Evolutionary conservation across 345 rosid genomes (phyloP).

Genomic region (Chamaenerion angustifolium): DNA sequence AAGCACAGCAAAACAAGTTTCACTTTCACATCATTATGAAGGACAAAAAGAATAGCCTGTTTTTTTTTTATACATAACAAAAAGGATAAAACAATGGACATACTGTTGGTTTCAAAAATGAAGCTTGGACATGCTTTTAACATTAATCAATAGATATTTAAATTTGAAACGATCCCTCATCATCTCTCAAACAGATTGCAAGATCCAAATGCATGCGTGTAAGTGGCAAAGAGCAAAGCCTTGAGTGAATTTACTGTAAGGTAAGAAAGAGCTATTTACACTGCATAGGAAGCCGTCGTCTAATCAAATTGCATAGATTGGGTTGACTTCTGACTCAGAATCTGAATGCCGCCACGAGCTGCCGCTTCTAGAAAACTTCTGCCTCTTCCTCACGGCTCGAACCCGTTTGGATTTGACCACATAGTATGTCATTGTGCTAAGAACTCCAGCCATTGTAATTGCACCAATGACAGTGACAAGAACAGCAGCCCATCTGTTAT

Average conservation of each 20-base stretch:
- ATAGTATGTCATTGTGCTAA: conserved; percentile 68
- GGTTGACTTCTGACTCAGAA: conserved; percentile 48
- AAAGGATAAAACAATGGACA: background rate
- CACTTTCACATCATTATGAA: too few species aligned
- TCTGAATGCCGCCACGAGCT: conserved; percentile 30
- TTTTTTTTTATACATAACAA: too few species aligned
- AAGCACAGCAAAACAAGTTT: too few species aligned
- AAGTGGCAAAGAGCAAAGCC: background rate
- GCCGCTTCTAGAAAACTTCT: conserved; percentile 25
- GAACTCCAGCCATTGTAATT: conserved; percentile 51
- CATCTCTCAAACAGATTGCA: too few species aligned
- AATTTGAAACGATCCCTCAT: too few species aligned
- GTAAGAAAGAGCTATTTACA: conserved; percentile 1
- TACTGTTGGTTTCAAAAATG: conserved; percentile 1
- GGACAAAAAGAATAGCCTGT: too few species aligned
- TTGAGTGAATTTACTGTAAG: background rate
- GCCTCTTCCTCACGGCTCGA: conserved; percentile 41
- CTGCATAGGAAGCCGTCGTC: background rate
- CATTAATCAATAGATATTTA: too few species aligned
- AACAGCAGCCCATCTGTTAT: conserved; percentile 59
- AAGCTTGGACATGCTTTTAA: background rate
- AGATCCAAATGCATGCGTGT: too few species aligned
- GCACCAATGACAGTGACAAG: conserved; percentile 63
- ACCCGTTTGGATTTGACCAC: conserved; percentile 50
- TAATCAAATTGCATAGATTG: conserved; percentile 64